A percentile compares a stretch with the other conserved stretches of the same genome.
phyloP scores from a whole-genome alignment of 805 yeast species.

The Saturnispora hagleri region DNA sequence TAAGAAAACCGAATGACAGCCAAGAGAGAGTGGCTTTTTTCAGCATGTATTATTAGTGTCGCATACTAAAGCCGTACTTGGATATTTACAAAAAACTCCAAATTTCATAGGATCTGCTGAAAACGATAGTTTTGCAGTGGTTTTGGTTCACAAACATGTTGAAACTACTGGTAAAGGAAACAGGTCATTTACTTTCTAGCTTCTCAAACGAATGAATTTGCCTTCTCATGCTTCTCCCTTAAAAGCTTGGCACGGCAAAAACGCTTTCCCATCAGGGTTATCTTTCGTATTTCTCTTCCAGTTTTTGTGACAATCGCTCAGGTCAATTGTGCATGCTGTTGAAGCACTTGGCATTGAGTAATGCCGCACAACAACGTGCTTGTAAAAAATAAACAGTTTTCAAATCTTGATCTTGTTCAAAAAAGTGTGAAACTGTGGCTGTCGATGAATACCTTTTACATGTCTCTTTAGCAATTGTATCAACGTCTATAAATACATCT shows the following conservation, averaged over 20 bases:
- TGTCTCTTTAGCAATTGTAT: background rate
- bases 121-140: too few species aligned
- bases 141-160: too few species aligned
- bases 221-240: background rate
- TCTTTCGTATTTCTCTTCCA: background rate
- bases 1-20: too few species aligned
- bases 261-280: background rate
- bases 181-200: too few species aligned
- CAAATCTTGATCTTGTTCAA: background rate
- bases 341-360: background rate
- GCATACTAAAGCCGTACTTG: too few species aligned
- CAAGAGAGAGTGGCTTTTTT: too few species aligned
- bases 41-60: too few species aligned
- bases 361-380: background rate
- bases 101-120: too few species aligned
- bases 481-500: background rate
- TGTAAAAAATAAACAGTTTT: background rate
- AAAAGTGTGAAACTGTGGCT: background rate
- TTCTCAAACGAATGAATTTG: too few species aligned
- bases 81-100: too few species aligned
- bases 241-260: background rate
- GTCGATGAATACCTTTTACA: background rate
- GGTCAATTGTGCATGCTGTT: background rate
- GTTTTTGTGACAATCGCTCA: background rate
- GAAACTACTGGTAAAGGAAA: too few species aligned